Evolutionary conservation across 352 stramenopile species (phyloP).

Genomic region (Aphanomyces euteiches): DNA sequence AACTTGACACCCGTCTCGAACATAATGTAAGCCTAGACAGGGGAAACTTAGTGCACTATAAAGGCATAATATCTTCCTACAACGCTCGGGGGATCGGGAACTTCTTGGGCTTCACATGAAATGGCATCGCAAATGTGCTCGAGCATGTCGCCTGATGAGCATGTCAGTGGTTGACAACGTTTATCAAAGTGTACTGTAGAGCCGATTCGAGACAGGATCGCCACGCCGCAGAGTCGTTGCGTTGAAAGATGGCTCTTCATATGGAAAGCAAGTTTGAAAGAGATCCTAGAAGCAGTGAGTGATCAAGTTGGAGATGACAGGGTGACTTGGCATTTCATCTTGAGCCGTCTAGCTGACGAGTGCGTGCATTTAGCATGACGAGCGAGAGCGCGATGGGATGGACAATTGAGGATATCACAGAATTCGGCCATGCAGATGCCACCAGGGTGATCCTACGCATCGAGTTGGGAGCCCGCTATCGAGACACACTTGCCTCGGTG

Average conservation of each 20-base stretch:
- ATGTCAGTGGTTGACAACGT: too few species aligned
- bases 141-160: background rate
- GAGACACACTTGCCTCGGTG: background rate
- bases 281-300: background rate
- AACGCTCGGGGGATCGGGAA: background rate
- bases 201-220: constrained; percentile 11
- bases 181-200: constrained; percentile 10
- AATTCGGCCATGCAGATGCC: constrained; percentile 23
- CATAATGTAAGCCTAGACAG: background rate
- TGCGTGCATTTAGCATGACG: constrained; percentile 29
- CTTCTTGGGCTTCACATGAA: constrained; percentile 12
- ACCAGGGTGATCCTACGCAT: background rate
- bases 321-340: constrained; percentile 21
- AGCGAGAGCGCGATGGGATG: background rate
- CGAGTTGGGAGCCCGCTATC: background rate
- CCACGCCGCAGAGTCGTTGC: constrained; percentile 19
- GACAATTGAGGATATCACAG: constrained; percentile 29
- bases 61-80: background rate
- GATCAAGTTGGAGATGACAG: background rate
- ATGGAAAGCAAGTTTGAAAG: constrained; percentile 28
- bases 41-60: too few species aligned
- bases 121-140: constrained; percentile 24
- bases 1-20: constrained; percentile 5
- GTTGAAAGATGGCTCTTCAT: constrained; percentile 23
- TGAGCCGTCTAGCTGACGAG: constrained; percentile 4